Conservation (phyloP, 495 filamentous ascomycete species). For the Aspergillus avenaceus region DNA sequence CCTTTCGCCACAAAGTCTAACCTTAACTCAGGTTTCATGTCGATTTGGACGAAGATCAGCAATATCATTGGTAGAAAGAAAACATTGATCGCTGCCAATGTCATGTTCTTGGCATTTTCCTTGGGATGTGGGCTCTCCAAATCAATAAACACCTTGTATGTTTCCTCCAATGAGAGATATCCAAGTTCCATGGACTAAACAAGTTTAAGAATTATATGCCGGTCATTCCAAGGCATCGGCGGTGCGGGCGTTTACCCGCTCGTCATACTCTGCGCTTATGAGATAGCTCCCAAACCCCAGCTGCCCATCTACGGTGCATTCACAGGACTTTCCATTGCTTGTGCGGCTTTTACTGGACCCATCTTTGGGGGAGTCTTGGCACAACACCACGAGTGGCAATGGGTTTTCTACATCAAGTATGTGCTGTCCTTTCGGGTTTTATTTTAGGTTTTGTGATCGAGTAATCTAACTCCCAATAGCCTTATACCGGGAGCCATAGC, state of each 20-base stretch:
- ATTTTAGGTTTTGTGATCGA: conserved; percentile 6
- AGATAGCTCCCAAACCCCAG: conserved; percentile 47
- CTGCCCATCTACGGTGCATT: conserved; percentile 42
- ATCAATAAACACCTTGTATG: conserved; percentile 50
- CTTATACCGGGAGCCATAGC: conserved; percentile 20
- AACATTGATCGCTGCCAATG: conserved; percentile 43
- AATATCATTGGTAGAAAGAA: conserved; percentile 56
- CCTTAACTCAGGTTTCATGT: conserved; percentile 54
- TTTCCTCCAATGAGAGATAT: neutral
- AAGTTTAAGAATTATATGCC: conserved; percentile 43
- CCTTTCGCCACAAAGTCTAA: neutral
- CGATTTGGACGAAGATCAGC: conserved; percentile 56
- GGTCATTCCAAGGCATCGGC: conserved; percentile 55
- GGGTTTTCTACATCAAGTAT: conserved; percentile 62
- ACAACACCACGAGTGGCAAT: conserved; percentile 51
- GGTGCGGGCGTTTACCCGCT: conserved; percentile 51
- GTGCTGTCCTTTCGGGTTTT: no score
- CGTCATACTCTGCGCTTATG: conserved; percentile 40
- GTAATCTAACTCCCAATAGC: conserved; percentile 1
- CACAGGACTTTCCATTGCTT: conserved; percentile 12
- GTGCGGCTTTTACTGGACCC: conserved; percentile 41
- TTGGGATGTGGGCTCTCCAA: conserved; percentile 45
- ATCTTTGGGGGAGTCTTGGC: conserved; percentile 61
- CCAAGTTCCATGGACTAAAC: neutral
- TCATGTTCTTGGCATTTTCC: conserved; percentile 52